Evolutionary conservation across 1,139 yeast species (phyloP), one percentile per base, ranked within the genome.

Genomic region (Yarrowia galli): DNA sequence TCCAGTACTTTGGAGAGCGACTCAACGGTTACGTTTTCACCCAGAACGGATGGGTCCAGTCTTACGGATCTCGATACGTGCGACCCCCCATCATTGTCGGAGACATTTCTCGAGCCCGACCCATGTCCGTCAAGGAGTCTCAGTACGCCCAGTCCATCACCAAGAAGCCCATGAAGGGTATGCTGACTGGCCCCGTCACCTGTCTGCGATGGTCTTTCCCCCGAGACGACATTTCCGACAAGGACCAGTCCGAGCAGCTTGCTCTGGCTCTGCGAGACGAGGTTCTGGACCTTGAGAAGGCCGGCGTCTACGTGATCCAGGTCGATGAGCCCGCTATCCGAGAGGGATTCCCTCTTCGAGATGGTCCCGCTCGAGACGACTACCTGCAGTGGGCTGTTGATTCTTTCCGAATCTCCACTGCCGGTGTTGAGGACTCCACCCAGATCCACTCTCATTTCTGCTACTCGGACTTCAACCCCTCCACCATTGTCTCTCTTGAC

Each of bases 191-290:
- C 84, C 99, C 99, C 81, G 96, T 95, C 77, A 95, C 99, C 78
- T 92, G 97, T 84, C 89, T 95, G 82, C 92, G 99, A 89, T 95
- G 99, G 99, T 95, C 99, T 77, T 95, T 95, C 98, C 99, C 99
- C 85, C 92, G 99, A 89, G 96, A 93, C 80, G 99, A 95, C 79
- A 90, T 95, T 75, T 86, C 97, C 74, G 96, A 91, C 84, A 88
- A 91, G 86, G 86, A 88, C 74, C 99, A 95, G 87, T 93, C 98
- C 77, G 87, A 91, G 81, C 99, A 95, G 87, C 90, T 95, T 81
- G 97, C 97, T 80, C 86, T 95, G 79, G 98, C 98, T 76, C 87
- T 95, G 80, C 92, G 99, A 86, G 99, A 95, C 78, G 99, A 95
- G 87, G 99, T 95, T 77, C 86, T 89, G 78, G 99, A 95, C 81